Conservation (phyloP, 768 basidiomycete species). For the Trametes maxima region DNA sequence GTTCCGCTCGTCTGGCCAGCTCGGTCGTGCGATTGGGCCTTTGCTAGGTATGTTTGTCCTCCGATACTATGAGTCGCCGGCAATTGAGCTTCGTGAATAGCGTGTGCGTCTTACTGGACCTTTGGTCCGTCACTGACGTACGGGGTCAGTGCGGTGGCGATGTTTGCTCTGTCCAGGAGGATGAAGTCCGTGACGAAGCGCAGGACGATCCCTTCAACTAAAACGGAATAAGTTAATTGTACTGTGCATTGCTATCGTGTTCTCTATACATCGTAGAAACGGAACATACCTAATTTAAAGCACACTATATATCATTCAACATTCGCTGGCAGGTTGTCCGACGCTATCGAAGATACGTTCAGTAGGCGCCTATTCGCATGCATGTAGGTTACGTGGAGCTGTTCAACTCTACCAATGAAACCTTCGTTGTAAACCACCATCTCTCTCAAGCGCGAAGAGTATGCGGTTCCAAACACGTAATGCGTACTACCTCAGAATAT, state of each 20-base stretch:
- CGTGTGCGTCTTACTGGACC: constrained; percentile 88
- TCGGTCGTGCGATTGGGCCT: constrained; percentile 92
- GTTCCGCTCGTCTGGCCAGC: constrained; percentile 92
- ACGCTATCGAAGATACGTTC: no score
- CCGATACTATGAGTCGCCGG: background rate
- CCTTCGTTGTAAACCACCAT: background rate
- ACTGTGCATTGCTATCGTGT: background rate
- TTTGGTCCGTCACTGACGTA: constrained; percentile 85
- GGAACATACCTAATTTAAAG: constrained; percentile 8
- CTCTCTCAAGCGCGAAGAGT: background rate
- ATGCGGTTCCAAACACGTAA: constrained; percentile 79
- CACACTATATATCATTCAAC: background rate
- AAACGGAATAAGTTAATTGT: background rate
- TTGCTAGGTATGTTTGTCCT: constrained; percentile 63
- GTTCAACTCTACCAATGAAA: background rate
- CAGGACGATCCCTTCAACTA: constrained; percentile 8
- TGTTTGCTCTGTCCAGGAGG: constrained; percentile 56
- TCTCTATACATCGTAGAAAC: background rate
- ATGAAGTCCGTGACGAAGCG: constrained; percentile 48
- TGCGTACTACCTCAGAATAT: constrained; percentile 81
- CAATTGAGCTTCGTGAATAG: constrained; percentile 40
- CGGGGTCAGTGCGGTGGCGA: constrained; percentile 59
- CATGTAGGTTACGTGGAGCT: background rate
- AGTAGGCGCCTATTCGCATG: no score
- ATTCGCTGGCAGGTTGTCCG: no score